phyloP scores from a whole-genome alignment of 2,329 filamentous ascomycete species.

The Mariannaea elegans region DNA sequence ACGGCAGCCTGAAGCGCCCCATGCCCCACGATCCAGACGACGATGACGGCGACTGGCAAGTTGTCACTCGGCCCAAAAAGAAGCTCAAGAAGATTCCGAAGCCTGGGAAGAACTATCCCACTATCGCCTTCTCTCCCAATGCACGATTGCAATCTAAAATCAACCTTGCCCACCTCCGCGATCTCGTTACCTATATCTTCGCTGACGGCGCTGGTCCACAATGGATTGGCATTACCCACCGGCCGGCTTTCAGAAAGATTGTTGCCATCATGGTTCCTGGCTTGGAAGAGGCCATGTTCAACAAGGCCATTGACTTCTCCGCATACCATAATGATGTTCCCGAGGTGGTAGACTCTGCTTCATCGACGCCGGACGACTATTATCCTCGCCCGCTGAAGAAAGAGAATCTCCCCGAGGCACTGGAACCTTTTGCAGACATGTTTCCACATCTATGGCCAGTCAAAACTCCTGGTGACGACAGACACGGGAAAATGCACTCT shows the following conservation, averaged over 20 bases:
- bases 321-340: slow-evolving; percentile 52
- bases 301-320: slow-evolving; percentile 62
- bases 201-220: slow-evolving; percentile 71
- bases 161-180: slow-evolving; percentile 69
- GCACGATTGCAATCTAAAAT: slow-evolving; percentile 69
- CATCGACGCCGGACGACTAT: slow-evolving; percentile 66
- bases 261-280: slow-evolving; percentile 93
- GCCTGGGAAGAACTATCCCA: slow-evolving; percentile 65
- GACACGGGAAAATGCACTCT: slow-evolving; percentile 82
- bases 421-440: slow-evolving; percentile 79
- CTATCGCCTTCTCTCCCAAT: slow-evolving; percentile 65
- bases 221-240: slow-evolving; percentile 70
- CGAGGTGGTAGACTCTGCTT: slow-evolving; percentile 42
- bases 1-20: slow-evolving; percentile 58
- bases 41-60: slow-evolving; percentile 61
- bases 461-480: slow-evolving; percentile 85
- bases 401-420: slow-evolving; percentile 59
- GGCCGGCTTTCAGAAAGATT: slow-evolving; percentile 76
- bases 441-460: slow-evolving; percentile 92
- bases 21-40: slow-evolving; percentile 56
- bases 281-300: slow-evolving; percentile 89
- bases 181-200: slow-evolving; percentile 72
- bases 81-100: slow-evolving; percentile 70
- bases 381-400: slow-evolving; percentile 63
- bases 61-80: slow-evolving; percentile 62